Evolutionary conservation across 192 early-diverging fungal species (phyloP).

Genomic region (Gamsiella multidivaricata): DNA sequence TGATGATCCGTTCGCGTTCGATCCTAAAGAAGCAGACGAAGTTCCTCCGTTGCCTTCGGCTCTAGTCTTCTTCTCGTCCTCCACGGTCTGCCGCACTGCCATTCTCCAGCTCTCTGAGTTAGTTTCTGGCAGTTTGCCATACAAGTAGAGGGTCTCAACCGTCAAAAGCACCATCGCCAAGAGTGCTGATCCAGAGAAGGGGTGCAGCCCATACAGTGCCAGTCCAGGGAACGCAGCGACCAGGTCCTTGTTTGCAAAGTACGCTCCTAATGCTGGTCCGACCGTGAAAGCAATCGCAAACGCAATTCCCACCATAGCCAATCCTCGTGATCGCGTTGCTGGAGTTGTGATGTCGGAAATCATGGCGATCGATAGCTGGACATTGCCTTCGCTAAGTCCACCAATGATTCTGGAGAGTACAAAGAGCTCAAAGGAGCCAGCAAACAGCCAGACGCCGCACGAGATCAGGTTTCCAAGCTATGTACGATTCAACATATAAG

Average conservation of each 20-base stretch:
- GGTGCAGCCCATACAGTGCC: conserved; percentile 64
- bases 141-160: conserved; percentile 86
- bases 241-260: conserved; percentile 72
- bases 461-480: conserved; percentile 91
- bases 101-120: conserved; percentile 34
- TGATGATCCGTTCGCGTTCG: neutral
- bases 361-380: conserved; percentile 95
- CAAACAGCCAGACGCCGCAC: conserved; percentile 92
- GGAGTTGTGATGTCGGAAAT: conserved; percentile 92
- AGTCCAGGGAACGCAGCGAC: conserved; percentile 51
- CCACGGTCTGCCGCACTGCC: conserved; percentile 25
- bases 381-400: conserved; percentile 97
- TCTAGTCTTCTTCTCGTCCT: conserved; percentile 33
- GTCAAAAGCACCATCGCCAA: conserved; percentile 86
- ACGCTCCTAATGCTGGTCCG: conserved; percentile 91
- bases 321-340: conserved; percentile 76
- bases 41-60: neutral
- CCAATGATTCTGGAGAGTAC: conserved; percentile 88
- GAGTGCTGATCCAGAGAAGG: conserved; percentile 89
- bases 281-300: conserved; percentile 97
- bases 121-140: conserved; percentile 82
- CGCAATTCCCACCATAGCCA: conserved; percentile 96
- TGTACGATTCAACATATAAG: neutral
- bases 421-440: conserved; percentile 84
- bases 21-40: neutral